Base-by-base conservation (phyloP, 371 early-diverging fungal genomes). In the Conidiobolus incongruus region DNA sequence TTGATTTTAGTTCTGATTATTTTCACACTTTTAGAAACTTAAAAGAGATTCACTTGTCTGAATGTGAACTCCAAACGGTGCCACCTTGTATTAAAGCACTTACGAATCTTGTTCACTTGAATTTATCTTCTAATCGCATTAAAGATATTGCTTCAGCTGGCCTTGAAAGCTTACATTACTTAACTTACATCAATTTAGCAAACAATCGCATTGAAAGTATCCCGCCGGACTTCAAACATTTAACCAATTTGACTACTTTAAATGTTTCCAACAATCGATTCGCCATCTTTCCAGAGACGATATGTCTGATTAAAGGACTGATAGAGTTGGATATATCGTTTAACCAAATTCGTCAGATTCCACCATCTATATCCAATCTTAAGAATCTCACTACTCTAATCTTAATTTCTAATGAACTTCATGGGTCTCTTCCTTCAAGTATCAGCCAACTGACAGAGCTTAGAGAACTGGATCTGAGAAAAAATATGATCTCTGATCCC, bases 251-350 rank as follows among this genome's bases (percentile, higher is more conserved):
- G 16, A 65, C 66, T 11, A 59, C 60, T 12, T 55, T 89, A 3
- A 70, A 72, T 52, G 60, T 87, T 13, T 69, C 81, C 23, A 86
- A 82, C 60, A 90, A 90, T 56, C 64, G 66, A n/a, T 62, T 90
- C 39, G 52, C 62, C 1, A 45, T 50, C 20, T 72, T 90, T 39
- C 87, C 88, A 0, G 44, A 45, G 22, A 66, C 65, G 0, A 55
- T 82, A 21, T 70, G 72, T 35, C 44, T 65, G n/a, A 65, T 86
- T 10, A 31, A 51, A 8, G 56, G 66, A 10, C 58, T 92, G 10
- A 59, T 57, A 12, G 66, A 72, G 28, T 65, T 92, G 15, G 85
- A 92, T 53, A 52, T 88, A 38, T 79, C 78, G 30, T 82, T 81
- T 47, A 88, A 88, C 58, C 70, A 77, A 26, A 81, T 93, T 20